phyloP scores from a whole-genome alignment of 352 stramenopile genomes.

The Phytopythium montanum region DNA sequence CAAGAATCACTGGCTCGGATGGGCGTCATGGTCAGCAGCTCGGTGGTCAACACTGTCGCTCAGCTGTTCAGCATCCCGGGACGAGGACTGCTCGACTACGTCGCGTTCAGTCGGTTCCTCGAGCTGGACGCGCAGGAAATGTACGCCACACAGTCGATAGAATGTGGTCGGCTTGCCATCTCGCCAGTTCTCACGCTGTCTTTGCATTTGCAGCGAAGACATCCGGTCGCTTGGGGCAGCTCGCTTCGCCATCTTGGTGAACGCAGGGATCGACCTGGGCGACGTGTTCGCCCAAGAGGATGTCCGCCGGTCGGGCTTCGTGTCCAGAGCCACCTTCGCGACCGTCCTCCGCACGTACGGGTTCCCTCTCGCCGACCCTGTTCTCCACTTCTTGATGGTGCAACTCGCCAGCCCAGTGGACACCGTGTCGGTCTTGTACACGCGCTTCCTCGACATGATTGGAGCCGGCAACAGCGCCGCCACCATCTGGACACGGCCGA shows the following conservation, averaged over 20 bases:
- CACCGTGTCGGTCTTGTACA: slow-evolving; percentile 49
- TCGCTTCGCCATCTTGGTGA: slow-evolving; percentile 23
- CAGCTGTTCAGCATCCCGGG: slow-evolving; percentile 38
- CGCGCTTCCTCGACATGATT: slow-evolving; percentile 51
- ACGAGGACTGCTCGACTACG: slow-evolving; percentile 48
- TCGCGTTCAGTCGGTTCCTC: slow-evolving; percentile 38
- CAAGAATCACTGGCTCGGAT: slow-evolving; percentile 46
- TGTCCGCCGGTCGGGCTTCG: slow-evolving; percentile 28
- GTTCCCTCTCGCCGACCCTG: slow-evolving; percentile 29
- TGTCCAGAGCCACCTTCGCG: slow-evolving; percentile 34
- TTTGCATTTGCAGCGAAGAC: slow-evolving; percentile 28
- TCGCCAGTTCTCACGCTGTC: slow-evolving; percentile 2
- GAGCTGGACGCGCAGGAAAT: slow-evolving; percentile 48
- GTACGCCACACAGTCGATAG: slow-evolving; percentile 17
- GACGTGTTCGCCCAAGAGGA: slow-evolving; percentile 48
- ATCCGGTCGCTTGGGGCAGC: slow-evolving; percentile 31
- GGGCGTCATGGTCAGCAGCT: slow-evolving; percentile 32
- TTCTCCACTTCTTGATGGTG: slow-evolving; percentile 50
- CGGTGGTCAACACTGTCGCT: slow-evolving; percentile 28
- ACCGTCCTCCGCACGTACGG: slow-evolving; percentile 34
- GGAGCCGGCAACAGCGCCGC: slow-evolving; percentile 17
- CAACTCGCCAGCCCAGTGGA: slow-evolving; percentile 44
- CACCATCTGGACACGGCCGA: slow-evolving; percentile 11
- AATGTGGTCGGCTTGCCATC: background rate
- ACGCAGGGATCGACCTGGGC: slow-evolving; percentile 28